A percentile compares a stretch with the other conserved stretches of the same genome.
phyloP scores from a whole-genome alignment of 2,329 filamentous ascomycete species.

The Alternaria triticina region DNA sequence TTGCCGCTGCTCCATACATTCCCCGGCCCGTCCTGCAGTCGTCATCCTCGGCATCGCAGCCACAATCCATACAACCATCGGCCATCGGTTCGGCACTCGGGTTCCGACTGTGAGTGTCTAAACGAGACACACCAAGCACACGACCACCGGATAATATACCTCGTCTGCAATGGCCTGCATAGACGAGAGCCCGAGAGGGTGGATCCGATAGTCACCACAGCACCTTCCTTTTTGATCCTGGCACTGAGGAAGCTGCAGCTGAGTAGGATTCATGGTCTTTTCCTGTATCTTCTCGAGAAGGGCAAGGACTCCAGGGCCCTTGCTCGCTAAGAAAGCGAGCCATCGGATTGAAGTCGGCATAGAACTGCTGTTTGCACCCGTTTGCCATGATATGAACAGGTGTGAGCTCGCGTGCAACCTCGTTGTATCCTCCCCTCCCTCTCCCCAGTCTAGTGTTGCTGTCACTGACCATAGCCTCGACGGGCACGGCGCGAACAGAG shows the following conservation, averaged over 20 bases:
- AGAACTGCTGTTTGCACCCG: not conserved
- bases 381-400: not conserved
- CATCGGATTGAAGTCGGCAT: conserved; percentile 1
- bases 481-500: not conserved
- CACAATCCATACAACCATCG: not conserved
- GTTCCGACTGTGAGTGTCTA: not conserved
- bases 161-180: not conserved
- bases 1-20: not conserved
- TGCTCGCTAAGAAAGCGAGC: conserved; percentile 14
- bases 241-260: not conserved
- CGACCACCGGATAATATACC: not conserved
- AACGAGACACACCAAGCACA: not conserved
- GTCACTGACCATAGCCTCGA: not conserved
- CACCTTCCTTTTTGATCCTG: not conserved
- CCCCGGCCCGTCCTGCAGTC: not conserved
- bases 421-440: conserved; percentile 9
- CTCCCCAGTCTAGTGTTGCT: not conserved
- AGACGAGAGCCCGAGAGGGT: not conserved
- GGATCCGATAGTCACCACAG: not conserved
- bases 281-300: not conserved
- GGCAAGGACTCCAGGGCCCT: conserved; percentile 14
- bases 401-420: not conserved
- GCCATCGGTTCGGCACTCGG: not conserved
- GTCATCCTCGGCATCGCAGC: not conserved
- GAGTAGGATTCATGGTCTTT: not conserved